phyloP scores from a whole-genome alignment of 1,284 basidiomycete genomes.

The Sanghuangporus baumii region DNA sequence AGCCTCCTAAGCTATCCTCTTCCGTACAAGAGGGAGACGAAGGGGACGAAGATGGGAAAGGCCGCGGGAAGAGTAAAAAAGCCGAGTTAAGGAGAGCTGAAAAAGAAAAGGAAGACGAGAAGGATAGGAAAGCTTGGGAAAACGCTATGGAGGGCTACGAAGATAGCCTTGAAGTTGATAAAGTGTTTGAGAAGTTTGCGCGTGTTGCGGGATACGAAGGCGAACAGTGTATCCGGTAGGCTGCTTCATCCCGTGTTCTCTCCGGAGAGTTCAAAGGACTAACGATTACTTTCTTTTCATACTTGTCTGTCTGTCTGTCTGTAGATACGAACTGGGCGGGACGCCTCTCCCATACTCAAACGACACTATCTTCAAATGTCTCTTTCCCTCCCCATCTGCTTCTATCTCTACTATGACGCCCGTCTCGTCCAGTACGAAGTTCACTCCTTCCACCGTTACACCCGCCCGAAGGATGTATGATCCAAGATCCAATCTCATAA shows the following conservation, averaged over 20 bases:
- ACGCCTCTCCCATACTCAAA: slow-evolving; percentile 69
- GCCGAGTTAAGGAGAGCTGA: slow-evolving; percentile 8
- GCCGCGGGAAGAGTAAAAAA: slow-evolving; percentile 24
- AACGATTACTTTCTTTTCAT: background rate
- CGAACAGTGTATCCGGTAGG: slow-evolving; percentile 73
- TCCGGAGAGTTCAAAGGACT: background rate
- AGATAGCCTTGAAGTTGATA: slow-evolving; percentile 68
- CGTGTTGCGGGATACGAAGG: slow-evolving; percentile 61
- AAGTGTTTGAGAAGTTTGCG: slow-evolving; percentile 74
- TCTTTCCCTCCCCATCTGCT: slow-evolving; percentile 56
- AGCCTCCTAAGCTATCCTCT: slow-evolving; percentile 36
- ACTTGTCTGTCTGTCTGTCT: background rate
- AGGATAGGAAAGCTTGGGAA: slow-evolving; percentile 37
- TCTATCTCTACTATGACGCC: slow-evolving; percentile 37
- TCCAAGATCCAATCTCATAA: slow-evolving; percentile 28
- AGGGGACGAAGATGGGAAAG: slow-evolving; percentile 36
- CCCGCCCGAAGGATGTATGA: slow-evolving; percentile 44
- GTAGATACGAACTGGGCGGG: slow-evolving; percentile 73
- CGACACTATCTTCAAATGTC: slow-evolving; percentile 56
- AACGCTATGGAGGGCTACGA: slow-evolving; percentile 75
- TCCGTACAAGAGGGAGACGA: slow-evolving; percentile 23
- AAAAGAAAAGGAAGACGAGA: slow-evolving; percentile 18
- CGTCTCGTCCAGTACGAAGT: slow-evolving; percentile 33
- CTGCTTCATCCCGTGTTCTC: background rate
- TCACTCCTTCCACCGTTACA: slow-evolving; percentile 35